phyloP scores from a whole-genome alignment of 2,329 filamentous ascomycete genomes.

The Paraphaeosphaeria minitans region DNA sequence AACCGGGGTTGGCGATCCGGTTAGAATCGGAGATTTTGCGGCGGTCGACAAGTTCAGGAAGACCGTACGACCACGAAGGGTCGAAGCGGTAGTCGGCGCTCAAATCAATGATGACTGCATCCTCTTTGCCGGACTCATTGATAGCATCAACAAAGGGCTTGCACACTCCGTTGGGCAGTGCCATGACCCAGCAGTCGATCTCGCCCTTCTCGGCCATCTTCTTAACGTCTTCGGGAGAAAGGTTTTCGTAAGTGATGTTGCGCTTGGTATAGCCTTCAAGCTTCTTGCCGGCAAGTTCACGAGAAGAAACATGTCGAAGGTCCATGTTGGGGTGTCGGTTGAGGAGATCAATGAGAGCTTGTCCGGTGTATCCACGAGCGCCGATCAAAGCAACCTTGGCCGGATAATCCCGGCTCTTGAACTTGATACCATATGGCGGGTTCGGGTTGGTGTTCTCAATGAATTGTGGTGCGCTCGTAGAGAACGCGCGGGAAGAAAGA shows the following conservation, averaged over 20 bases:
- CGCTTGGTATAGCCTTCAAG: slow-evolving; percentile 90
- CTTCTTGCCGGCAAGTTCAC: slow-evolving; percentile 85
- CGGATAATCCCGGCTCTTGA: slow-evolving; percentile 78
- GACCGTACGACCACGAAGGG: slow-evolving; percentile 81
- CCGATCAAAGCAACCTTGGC: slow-evolving; percentile 86
- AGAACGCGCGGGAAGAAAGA: slow-evolving; percentile 57
- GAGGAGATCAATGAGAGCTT: slow-evolving; percentile 84
- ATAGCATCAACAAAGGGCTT: slow-evolving; percentile 92
- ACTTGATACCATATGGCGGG: slow-evolving; percentile 86
- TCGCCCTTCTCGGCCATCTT: slow-evolving; percentile 82
- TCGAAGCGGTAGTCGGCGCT: slow-evolving; percentile 98
- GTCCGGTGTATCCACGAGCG: slow-evolving; percentile 91
- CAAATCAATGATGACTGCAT: slow-evolving; percentile 85
- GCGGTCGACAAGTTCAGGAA: slow-evolving; percentile 83
- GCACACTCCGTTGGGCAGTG: slow-evolving; percentile 92
- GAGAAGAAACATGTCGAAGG: slow-evolving; percentile 87
- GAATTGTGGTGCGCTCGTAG: slow-evolving; percentile 54
- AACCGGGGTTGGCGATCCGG: slow-evolving; percentile 90
- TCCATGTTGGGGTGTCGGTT: slow-evolving; percentile 90
- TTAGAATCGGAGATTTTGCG: slow-evolving; percentile 76
- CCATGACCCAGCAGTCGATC: slow-evolving; percentile 97
- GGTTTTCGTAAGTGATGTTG: slow-evolving; percentile 89
- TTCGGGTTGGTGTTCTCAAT: slow-evolving; percentile 76
- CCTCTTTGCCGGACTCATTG: slow-evolving; percentile 66
- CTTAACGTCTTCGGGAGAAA: slow-evolving; percentile 83